Percentiles rank a stretch among this genome's conserved stretches.
Evolutionary conservation across 257 asterid genomes (phyloP).

Genomic region (Solanum lycopersicoides): DNA sequence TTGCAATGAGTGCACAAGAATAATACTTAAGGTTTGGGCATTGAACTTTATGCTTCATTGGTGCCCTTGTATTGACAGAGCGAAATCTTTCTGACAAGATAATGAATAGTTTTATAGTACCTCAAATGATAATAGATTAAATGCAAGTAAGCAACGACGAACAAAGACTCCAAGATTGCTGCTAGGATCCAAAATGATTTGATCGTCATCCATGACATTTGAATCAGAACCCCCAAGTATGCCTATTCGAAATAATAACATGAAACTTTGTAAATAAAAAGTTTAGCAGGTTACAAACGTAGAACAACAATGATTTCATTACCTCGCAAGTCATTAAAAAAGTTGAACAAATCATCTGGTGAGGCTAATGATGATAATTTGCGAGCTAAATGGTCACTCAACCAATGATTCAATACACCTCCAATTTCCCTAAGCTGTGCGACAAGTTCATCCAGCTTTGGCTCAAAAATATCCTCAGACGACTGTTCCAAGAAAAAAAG

Average conservation of each 20-base stretch:
- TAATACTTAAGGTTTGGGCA: not conserved
- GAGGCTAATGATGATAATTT: conserved; percentile 52
- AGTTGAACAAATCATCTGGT: conserved; percentile 84
- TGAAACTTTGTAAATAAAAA: not conserved
- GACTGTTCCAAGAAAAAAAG: conserved; percentile 25
- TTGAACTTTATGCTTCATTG: not conserved
- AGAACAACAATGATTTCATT: not conserved
- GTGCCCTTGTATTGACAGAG: not conserved
- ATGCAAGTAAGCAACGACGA: conserved; percentile 76
- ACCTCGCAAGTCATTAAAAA: conserved; percentile 81
- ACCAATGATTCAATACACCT: conserved; percentile 59
- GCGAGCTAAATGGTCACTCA: conserved; percentile 51
- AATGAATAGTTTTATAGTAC: conserved; percentile 18
- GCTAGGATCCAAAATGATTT: conserved; percentile 78
- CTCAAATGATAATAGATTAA: conserved; percentile 84
- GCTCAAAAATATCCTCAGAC: conserved; percentile 72
- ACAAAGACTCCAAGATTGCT: conserved; percentile 73
- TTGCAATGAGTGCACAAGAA: not conserved
- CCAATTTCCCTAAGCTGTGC: conserved; percentile 48
- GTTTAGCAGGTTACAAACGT: not conserved
- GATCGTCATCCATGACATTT: conserved; percentile 73
- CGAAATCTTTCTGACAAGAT: not conserved
- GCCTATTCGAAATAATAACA: conserved; percentile 28
- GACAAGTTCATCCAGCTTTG: conserved; percentile 58
- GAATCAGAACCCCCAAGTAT: conserved; percentile 61